A percentile compares a stretch with the other conserved stretches of the same genome.
Evolutionary conservation across 768 basidiomycete species (phyloP).

Genomic region (Leucogyrophana mollusca): DNA sequence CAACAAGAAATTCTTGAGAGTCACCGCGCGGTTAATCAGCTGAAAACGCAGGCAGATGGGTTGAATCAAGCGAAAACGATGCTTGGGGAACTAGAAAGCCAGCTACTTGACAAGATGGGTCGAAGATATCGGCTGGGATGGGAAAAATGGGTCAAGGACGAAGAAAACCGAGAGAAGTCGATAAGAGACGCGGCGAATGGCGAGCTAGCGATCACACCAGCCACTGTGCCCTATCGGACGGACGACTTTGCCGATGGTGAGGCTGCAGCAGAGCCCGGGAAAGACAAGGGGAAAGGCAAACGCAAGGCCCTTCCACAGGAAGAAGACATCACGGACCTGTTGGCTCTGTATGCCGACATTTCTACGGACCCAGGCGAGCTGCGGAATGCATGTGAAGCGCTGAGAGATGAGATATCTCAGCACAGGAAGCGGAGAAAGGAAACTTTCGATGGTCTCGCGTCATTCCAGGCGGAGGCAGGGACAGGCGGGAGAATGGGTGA

Average conservation of each 20-base stretch:
- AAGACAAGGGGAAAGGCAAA: slow-evolving; percentile 54
- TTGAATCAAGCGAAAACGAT: slow-evolving; percentile 57
- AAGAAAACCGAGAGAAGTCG: slow-evolving; percentile 71
- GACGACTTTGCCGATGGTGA: slow-evolving; percentile 47
- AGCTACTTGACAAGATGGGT: slow-evolving; percentile 75
- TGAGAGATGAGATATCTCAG: slow-evolving; percentile 64
- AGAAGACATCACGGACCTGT: slow-evolving; percentile 67
- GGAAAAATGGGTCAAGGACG: slow-evolving; percentile 90
- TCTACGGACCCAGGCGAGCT: slow-evolving; percentile 58
- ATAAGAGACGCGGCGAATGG: slow-evolving; percentile 67
- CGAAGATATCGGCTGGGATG: slow-evolving; percentile 81
- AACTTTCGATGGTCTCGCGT: slow-evolving; percentile 73
- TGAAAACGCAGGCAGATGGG: slow-evolving; percentile 66
- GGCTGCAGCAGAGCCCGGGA: slow-evolving; percentile 33
- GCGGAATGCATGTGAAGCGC: slow-evolving; percentile 51
- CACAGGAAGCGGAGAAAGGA: slow-evolving; percentile 67
- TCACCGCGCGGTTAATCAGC: slow-evolving; percentile 68
- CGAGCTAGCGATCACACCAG: slow-evolving; percentile 44
- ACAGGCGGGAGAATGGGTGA: slow-evolving; percentile 87
- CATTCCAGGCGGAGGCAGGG: slow-evolving; percentile 85
- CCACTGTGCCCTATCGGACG: slow-evolving; percentile 43
- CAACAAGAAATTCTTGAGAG: slow-evolving; percentile 89
- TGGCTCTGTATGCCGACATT: slow-evolving; percentile 53
- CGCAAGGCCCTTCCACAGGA: slow-evolving; percentile 45
- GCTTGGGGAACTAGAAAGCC: slow-evolving; percentile 62